A percentile compares a stretch with the other conserved stretches of the same genome.
Conservation (phyloP, 2,329 filamentous ascomycete genomes). For the Exophiala phaeomuriformis region DNA sequence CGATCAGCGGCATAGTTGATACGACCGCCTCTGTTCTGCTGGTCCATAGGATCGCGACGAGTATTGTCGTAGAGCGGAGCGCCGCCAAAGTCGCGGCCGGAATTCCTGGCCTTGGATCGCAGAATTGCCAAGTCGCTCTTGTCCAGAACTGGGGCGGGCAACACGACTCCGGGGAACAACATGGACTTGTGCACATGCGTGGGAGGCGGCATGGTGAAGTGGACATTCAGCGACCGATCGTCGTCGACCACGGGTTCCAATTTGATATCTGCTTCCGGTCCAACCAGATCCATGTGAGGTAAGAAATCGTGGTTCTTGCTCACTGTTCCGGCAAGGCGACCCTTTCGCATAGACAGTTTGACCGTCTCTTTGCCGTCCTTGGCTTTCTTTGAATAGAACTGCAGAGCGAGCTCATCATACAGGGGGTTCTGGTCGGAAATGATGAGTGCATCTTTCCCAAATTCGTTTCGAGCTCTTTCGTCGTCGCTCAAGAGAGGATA, state of each 20-base stretch:
- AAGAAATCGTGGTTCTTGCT: constrained; percentile 78
- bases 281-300: constrained; percentile 72
- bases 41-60: constrained; percentile 29
- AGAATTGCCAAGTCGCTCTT: constrained; percentile 67
- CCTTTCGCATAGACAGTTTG: constrained; percentile 66
- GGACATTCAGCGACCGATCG: constrained; percentile 79
- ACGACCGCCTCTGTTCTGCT: constrained; percentile 31
- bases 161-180: constrained; percentile 74
- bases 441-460: constrained; percentile 73
- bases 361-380: constrained; percentile 50
- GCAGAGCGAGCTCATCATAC: constrained; percentile 74
- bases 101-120: constrained; percentile 56
- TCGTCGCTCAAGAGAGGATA: constrained; percentile 72
- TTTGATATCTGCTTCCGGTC: constrained; percentile 63
- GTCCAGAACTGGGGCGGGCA: constrained; percentile 65
- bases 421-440: constrained; percentile 77
- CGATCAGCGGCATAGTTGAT: constrained; percentile 47
- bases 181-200: constrained; percentile 81
- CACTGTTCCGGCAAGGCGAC: constrained; percentile 68
- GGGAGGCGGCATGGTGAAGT: constrained; percentile 73
- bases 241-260: constrained; percentile 69
- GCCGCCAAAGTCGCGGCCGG: constrained; percentile 64
- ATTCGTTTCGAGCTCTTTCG: constrained; percentile 68
- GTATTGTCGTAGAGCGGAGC: constrained; percentile 50
- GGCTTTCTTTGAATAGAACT: constrained; percentile 89